Base-by-base conservation (phyloP, 2,329 filamentous ascomycete genomes). In the Podosphaera aphanis region DNA sequence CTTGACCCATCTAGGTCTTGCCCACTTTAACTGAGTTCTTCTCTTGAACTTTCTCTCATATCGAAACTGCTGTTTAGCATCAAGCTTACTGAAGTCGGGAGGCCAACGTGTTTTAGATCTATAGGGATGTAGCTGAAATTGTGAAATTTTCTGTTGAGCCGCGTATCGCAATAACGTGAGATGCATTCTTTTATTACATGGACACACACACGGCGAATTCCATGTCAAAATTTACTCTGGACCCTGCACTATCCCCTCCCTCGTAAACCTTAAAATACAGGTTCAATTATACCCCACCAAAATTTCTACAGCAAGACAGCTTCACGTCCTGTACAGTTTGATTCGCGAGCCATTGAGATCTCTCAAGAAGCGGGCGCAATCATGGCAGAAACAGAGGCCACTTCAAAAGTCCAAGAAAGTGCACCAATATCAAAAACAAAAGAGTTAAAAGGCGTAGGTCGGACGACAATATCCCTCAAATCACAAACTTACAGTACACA, bases 1-100 rank as follows among this genome's bases (percentile, higher is more conserved):
- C 59, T 77, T 82, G 37, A 71, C 68, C 75, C 77, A 83, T 42
- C 62, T 60, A 7, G 79, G 78, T 19, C 75, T 64, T 36, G 69
- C 67, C 57, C 70, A 71, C 54, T 74, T 72, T 52, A 81, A 61
- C 48, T 69, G 67, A 21, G 79, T 62, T 46, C 82, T 70, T 45
- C 82, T 69, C 62, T 83, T 80, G 63, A 79, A 86, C 57, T 79
- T 77, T 60, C 80, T 76, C 65, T 88, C 82, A 54, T 84, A 77
- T 38, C 75, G 70, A 58, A 86, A 79, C 61, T 86, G 77, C 57
- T 85, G 74, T 60, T 80, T 79, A 41, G 68, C 64, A 33, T 74
- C 74, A 48, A 88, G 69, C 57, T 73, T 71, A 50, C 68, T 64
- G 61, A 88, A 81, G 61, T 85, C 76, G 11, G 82, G 82, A 47